These are phyloP conservation scores for Aureobasidium melanogenum DNA, from an alignment of 2,329 filamentous ascomycete genomes.

Conservation along the genomic window DNA sequence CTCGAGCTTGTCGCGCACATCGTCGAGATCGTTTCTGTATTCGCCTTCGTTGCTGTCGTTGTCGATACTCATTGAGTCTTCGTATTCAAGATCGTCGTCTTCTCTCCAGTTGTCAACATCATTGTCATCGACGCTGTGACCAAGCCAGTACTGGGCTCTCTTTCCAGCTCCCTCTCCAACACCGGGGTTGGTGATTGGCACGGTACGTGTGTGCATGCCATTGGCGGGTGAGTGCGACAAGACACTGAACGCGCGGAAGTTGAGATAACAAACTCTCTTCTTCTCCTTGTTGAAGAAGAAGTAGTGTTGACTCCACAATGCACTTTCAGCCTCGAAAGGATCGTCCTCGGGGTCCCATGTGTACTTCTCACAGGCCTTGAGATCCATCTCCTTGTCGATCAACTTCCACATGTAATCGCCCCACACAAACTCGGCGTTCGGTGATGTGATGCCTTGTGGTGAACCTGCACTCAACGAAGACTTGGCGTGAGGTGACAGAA, in stretches of 20 bases:
- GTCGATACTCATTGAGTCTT: conserved; percentile 11
- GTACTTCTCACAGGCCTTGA: conserved; percentile 83
- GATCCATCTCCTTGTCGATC: conserved; percentile 88
- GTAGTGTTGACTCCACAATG: conserved; percentile 92
- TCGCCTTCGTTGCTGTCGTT: conserved; percentile 25
- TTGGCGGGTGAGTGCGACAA: conserved; percentile 55
- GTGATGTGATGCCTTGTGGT: conserved; percentile 10
- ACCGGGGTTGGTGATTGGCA: conserved; percentile 34
- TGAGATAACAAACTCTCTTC: conserved; percentile 90
- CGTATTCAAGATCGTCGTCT: conserved; percentile 25
- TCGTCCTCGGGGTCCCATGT: conserved; percentile 84
- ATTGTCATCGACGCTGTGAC: conserved; percentile 40
- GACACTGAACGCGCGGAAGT: conserved; percentile 78
- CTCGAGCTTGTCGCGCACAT: conserved; percentile 25
- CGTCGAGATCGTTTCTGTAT: conserved; percentile 25
- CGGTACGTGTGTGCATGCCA: conserved; percentile 32
- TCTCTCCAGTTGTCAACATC: conserved; percentile 15
- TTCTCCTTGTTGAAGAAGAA: conserved; percentile 94
- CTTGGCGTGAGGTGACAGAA: conserved; percentile 16
- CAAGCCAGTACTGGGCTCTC: conserved; percentile 81
- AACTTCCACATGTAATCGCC: conserved; percentile 84
- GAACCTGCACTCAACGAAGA: conserved; percentile 12
- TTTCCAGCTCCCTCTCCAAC: conserved; percentile 57
- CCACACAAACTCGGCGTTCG: conserved; percentile 47
- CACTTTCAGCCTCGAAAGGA: conserved; percentile 83